A percentile compares a stretch with the other conserved stretches of the same genome.
phyloP scores from a whole-genome alignment of 2,329 filamentous ascomycete species.

The Clonostachys rhizophaga region DNA sequence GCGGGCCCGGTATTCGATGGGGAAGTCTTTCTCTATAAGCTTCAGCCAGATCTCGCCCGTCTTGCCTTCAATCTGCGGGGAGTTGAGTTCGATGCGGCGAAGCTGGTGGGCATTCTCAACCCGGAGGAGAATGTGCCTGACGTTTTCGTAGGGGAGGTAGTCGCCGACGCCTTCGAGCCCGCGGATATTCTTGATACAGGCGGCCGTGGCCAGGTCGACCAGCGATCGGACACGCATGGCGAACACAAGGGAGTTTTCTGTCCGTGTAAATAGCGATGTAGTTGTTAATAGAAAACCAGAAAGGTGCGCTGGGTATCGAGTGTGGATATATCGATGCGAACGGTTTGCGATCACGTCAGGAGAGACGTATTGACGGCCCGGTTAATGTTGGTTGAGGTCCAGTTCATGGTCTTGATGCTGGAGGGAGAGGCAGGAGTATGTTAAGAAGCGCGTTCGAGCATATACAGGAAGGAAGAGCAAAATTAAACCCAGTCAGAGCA shows the following conservation, averaged over 20 bases:
- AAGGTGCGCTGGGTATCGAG: no score
- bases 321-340: no score
- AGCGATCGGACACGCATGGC: conserved; percentile 43
- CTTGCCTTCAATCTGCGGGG: conserved; percentile 68
- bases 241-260: neutral
- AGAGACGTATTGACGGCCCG: no score
- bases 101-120: conserved; percentile 73
- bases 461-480: no score
- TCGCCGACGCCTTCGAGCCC: conserved; percentile 66
- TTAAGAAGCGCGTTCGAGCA: no score
- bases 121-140: conserved; percentile 64
- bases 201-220: conserved; percentile 41
- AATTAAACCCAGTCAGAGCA: no score
- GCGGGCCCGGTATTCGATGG: conserved; percentile 55
- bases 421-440: no score
- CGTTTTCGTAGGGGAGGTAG: conserved; percentile 58
- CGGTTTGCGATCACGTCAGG: no score
- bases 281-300: no score
- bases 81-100: conserved; percentile 67
- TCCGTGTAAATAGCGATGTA: no score
- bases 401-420: no score
- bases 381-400: no score
- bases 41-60: conserved; percentile 72
- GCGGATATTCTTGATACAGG: conserved; percentile 48
- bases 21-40: conserved; percentile 76